Evolutionary conservation across 1,284 basidiomycete species (phyloP).

Genomic region (Ustilago nuda): DNA sequence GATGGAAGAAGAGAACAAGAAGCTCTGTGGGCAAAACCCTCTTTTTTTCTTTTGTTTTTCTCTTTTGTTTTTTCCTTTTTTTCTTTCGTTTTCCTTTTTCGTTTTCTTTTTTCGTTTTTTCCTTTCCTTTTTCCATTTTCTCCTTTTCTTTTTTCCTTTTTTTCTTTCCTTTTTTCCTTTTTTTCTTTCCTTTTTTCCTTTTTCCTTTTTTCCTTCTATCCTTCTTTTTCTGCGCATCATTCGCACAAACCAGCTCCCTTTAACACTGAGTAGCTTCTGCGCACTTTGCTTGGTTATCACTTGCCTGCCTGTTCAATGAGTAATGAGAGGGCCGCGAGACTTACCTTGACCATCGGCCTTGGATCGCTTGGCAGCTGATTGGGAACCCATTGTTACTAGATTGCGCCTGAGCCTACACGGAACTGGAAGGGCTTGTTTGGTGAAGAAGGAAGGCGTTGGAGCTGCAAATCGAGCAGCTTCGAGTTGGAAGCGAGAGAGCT

Average conservation of each 20-base stretch:
- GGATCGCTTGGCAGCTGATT: conserved; percentile 22
- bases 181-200: conserved; percentile 1
- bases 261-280: background rate
- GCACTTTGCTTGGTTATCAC: background rate
- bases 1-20: conserved; percentile 5
- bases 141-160: background rate
- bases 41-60: conserved; percentile 1
- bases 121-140: background rate
- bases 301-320: background rate
- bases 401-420: background rate
- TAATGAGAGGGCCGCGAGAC: background rate
- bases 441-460: background rate
- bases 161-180: conserved; percentile 1
- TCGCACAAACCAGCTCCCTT: conserved; percentile 24
- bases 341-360: conserved; percentile 42
- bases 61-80: background rate
- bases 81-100: conserved; percentile 6
- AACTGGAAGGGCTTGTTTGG: background rate
- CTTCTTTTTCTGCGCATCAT: background rate
- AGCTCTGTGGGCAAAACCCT: conserved; percentile 3
- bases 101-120: background rate
- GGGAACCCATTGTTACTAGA: conserved; percentile 17
- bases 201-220: conserved; percentile 4
- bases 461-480: background rate
- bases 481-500: background rate